Percentiles rank a stretch among this genome's conserved stretches.
These are phyloP conservation scores for Lentinus polychrous DNA, from an alignment of 1,284 basidiomycete species.

Conservation along the genomic window DNA sequence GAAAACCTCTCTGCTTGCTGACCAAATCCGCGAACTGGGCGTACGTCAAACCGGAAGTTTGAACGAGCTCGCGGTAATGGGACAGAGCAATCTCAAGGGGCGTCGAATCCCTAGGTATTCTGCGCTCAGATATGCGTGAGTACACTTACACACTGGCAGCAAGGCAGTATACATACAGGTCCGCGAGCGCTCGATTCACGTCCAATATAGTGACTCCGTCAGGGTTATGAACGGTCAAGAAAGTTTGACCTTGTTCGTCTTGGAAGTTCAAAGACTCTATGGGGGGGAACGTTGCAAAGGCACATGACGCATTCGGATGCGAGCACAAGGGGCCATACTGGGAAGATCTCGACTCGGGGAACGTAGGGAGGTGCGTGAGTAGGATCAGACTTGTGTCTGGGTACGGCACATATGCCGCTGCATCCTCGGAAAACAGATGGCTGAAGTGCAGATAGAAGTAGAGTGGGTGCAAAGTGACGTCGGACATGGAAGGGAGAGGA, in stretches of 20 bases:
- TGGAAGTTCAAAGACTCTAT: constrained; percentile 21
- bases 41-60: constrained; percentile 18
- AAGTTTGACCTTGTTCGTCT: constrained; percentile 18
- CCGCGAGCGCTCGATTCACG: constrained; percentile 27
- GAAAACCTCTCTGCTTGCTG: constrained; percentile 19
- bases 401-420: constrained; percentile 3
- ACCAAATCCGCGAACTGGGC: constrained; percentile 15
- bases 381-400: constrained; percentile 22
- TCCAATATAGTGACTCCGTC: constrained; percentile 27
- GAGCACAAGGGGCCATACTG: constrained; percentile 26
- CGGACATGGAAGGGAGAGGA: constrained; percentile 10
- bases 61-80: constrained; percentile 24
- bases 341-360: constrained; percentile 23
- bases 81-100: constrained; percentile 20
- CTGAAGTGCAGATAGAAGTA: constrained; percentile 29
- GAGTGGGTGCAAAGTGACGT: constrained; percentile 24
- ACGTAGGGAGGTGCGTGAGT: constrained; percentile 26
- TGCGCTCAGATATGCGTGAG: constrained; percentile 5
- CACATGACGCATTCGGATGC: constrained; percentile 26
- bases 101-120: constrained; percentile 20
- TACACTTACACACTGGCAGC: not conserved
- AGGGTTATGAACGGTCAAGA: constrained; percentile 25
- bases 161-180: constrained; percentile 19
- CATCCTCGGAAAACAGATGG: constrained; percentile 7
- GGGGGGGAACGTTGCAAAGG: constrained; percentile 26